phyloP scores from a whole-genome alignment of 352 stramenopile species.

The Globisporangium uncinulatum region DNA sequence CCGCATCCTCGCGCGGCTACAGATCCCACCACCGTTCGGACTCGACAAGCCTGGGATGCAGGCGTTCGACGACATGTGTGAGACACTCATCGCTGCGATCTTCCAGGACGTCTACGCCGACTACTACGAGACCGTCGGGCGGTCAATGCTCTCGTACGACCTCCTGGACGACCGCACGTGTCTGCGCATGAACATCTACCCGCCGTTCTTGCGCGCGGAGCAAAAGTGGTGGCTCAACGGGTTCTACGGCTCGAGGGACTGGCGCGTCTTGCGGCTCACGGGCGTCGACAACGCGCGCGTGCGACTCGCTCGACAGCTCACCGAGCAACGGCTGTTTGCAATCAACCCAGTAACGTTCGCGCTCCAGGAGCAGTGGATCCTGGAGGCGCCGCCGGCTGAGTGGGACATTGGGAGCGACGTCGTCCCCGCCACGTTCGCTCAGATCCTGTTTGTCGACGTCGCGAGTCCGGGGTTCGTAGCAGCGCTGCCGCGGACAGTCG shows the following conservation, averaged over 20 bases:
- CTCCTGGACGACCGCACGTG: conserved; percentile 69
- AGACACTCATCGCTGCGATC: conserved; percentile 61
- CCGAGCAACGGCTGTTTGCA: conserved; percentile 55
- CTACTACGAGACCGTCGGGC: conserved; percentile 73
- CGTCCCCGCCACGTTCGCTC: conserved; percentile 36
- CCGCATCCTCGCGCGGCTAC: conserved; percentile 55
- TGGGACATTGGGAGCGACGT: conserved; percentile 49
- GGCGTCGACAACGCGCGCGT: conserved; percentile 50
- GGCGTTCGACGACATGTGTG: conserved; percentile 53
- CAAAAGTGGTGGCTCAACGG: conserved; percentile 87
- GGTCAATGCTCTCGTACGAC: conserved; percentile 87
- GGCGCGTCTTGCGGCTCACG: conserved; percentile 79
- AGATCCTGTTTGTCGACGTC: conserved; percentile 84
- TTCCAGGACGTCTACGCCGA: conserved; percentile 74
- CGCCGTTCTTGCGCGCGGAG: conserved; percentile 64
- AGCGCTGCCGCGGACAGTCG: conserved; percentile 68
- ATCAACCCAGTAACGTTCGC: conserved; percentile 82
- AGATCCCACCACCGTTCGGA: conserved; percentile 54
- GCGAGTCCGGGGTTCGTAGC: conserved; percentile 52
- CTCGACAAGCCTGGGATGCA: conserved; percentile 39
- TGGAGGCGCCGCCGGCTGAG: conserved; percentile 59
- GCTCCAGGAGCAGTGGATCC: conserved; percentile 85
- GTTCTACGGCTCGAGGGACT: conserved; percentile 60
- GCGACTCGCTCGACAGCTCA: conserved; percentile 28
- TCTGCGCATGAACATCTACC: conserved; percentile 79